Percentiles rank a stretch among this genome's conserved stretches.
Evolutionary conservation across 805 yeast genomes (phyloP).

Genomic region (Candida yuanshanica): DNA sequence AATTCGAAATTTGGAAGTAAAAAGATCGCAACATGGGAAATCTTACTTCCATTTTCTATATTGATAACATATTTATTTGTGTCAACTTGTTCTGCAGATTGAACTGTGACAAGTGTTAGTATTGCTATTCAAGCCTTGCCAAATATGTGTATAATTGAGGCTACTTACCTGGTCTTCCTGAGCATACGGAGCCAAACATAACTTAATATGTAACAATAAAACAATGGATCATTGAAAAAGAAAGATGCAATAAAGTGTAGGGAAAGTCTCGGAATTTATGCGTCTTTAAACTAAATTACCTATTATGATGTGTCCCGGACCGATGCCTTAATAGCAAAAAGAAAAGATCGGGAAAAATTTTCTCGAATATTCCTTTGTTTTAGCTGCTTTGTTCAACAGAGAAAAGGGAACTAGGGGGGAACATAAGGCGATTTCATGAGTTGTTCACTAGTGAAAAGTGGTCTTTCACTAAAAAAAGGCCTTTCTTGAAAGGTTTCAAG

Average conservation of each 20-base stretch:
- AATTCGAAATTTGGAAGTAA: conserved; percentile 73
- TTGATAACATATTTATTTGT: conserved; percentile 58
- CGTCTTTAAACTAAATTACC: no score
- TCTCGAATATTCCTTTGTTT: not conserved
- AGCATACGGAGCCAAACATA: conserved; percentile 75
- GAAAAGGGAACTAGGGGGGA: no score
- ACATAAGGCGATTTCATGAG: no score
- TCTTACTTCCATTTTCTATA: conserved; percentile 55
- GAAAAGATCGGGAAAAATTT: not conserved
- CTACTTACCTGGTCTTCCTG: conserved; percentile 55
- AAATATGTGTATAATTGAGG: no score
- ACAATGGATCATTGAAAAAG: not conserved
- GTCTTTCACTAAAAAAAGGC: no score
- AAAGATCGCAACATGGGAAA: conserved; percentile 80
- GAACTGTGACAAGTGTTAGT: conserved; percentile 19
- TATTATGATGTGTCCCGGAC: not conserved
- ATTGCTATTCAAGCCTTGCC: not conserved
- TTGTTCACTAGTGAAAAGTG: no score
- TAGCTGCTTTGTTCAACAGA: no score
- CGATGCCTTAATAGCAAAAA: not conserved
- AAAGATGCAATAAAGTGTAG: no score
- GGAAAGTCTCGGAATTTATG: no score
- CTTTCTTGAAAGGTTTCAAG: conserved; percentile 16
- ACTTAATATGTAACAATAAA: no score
- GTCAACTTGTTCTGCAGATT: conserved; percentile 60